Evolutionary conservation across 257 asterid species (phyloP).

Genomic region (Lantana camara): DNA sequence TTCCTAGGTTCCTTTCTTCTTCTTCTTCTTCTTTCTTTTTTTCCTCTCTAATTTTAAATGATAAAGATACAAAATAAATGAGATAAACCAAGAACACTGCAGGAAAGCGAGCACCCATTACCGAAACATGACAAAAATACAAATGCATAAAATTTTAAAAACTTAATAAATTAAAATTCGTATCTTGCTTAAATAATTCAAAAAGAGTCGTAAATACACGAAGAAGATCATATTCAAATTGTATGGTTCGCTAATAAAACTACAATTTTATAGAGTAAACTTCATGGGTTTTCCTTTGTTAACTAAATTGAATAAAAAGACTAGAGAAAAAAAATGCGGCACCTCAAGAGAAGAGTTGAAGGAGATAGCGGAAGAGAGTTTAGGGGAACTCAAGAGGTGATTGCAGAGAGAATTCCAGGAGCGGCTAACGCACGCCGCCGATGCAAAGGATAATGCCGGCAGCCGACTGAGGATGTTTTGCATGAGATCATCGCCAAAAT

Average conservation of each 20-base stretch:
- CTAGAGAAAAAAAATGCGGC: not conserved
- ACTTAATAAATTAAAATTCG: conserved; percentile 5
- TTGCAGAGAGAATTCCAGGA: conserved; percentile 68
- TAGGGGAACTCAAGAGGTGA: conserved; percentile 63
- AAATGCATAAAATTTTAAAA: not conserved
- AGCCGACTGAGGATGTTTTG: conserved; percentile 59
- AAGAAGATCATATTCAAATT: not conserved
- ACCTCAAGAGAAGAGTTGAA: conserved; percentile 59
- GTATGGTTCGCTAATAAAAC: conserved; percentile 8
- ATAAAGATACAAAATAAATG: not conserved
- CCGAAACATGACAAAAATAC: not conserved
- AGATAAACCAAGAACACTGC: not conserved
- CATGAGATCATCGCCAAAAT: conserved; percentile 58
- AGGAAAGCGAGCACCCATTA: conserved; percentile 3
- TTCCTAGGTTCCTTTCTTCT: not conserved
- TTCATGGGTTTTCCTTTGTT: not conserved
- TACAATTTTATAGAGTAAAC: conserved; percentile 2
- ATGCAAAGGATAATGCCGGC: conserved; percentile 68
- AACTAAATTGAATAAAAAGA: not conserved
- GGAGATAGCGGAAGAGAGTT: conserved; percentile 70
- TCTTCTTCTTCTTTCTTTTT: no score
- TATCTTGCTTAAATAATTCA: not conserved
- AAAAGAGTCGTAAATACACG: no score
- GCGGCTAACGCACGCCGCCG: conserved; percentile 82
- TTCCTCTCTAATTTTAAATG: conserved; percentile 3